A percentile compares a stretch with the other conserved stretches of the same genome.
phyloP scores from a whole-genome alignment of 176 grass and related monocot genomes.

The Oryza glumipatula region DNA sequence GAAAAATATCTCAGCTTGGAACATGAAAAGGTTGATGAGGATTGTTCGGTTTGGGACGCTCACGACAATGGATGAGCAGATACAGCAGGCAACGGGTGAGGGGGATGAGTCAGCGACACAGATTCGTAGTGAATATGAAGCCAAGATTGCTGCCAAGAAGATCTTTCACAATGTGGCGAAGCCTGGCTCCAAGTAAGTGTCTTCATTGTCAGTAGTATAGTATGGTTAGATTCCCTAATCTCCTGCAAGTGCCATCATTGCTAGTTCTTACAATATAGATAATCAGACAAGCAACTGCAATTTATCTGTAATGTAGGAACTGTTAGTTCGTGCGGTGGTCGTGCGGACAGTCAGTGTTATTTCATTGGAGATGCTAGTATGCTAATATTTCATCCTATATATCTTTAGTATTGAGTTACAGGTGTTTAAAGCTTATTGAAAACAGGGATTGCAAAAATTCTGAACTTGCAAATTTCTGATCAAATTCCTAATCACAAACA shows the following conservation, averaged over 20 bases:
- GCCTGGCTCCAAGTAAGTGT: conserved; percentile 62
- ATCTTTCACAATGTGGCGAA: conserved; percentile 83
- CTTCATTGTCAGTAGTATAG: not conserved
- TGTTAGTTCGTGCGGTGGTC: not conserved
- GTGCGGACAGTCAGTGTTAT: not conserved
- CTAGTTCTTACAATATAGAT: conserved; percentile 16
- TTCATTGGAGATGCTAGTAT: not conserved
- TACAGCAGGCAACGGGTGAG: conserved; percentile 47
- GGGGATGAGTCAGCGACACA: conserved; percentile 62
- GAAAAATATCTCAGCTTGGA: conserved; percentile 80
- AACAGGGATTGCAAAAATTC: not conserved
- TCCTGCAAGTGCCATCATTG: not conserved
- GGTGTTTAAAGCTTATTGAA: conserved; percentile 10
- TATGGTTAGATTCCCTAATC: not conserved
- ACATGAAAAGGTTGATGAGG: conserved; percentile 81
- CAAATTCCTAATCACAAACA: not conserved
- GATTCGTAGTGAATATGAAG: conserved; percentile 75
- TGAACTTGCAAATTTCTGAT: not conserved
- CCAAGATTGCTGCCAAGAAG: conserved; percentile 68
- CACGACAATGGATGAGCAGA: conserved; percentile 71
- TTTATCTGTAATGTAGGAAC: not conserved
- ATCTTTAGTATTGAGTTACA: not conserved
- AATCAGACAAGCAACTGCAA: not conserved
- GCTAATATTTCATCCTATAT: not conserved
- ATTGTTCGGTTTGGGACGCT: conserved; percentile 67